A percentile compares a stretch with the other conserved stretches of the same genome.
phyloP scores from a whole-genome alignment of 352 stramenopile genomes.

The Pythium coloratum region DNA sequence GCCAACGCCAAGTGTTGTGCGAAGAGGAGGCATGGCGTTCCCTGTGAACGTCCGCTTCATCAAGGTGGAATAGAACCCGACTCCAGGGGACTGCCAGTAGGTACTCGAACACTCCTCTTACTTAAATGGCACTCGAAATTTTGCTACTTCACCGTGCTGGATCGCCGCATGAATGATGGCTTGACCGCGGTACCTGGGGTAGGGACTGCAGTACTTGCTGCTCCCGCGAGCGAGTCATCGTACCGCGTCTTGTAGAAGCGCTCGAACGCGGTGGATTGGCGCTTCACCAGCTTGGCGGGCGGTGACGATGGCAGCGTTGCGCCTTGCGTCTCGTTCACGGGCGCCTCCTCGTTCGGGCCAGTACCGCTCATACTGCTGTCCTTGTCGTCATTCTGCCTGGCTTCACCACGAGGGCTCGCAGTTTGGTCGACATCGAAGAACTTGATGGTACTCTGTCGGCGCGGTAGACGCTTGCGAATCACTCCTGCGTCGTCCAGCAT shows the following conservation, averaged over 20 bases:
- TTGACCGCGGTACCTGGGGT: background rate
- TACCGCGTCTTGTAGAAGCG: constrained; percentile 70
- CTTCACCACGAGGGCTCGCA: background rate
- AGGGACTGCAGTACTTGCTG: constrained; percentile 2
- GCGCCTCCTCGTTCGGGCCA: background rate
- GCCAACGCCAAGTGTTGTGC: constrained; percentile 48
- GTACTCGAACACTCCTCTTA: background rate
- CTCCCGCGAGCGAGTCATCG: constrained; percentile 30
- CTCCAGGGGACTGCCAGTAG: background rate
- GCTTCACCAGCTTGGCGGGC: constrained; percentile 11
- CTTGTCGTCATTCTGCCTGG: background rate
- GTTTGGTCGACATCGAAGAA: constrained; percentile 45
- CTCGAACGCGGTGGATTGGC: constrained; percentile 29
- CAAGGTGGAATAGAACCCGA: constrained; percentile 48
- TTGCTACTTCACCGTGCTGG: constrained; percentile 25
- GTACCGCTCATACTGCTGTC: background rate
- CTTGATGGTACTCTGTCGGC: constrained; percentile 46
- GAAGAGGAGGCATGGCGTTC: constrained; percentile 48
- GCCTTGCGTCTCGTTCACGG: constrained; percentile 2
- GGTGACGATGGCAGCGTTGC: background rate
- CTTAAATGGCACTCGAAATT: background rate
- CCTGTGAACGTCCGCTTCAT: constrained; percentile 50
- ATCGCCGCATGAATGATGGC: constrained; percentile 18
- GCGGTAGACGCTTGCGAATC: constrained; percentile 47
- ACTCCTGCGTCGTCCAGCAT: constrained; percentile 43